Base-by-base conservation (phyloP, 345 rosid species). In the Psidium guajava region DNA sequence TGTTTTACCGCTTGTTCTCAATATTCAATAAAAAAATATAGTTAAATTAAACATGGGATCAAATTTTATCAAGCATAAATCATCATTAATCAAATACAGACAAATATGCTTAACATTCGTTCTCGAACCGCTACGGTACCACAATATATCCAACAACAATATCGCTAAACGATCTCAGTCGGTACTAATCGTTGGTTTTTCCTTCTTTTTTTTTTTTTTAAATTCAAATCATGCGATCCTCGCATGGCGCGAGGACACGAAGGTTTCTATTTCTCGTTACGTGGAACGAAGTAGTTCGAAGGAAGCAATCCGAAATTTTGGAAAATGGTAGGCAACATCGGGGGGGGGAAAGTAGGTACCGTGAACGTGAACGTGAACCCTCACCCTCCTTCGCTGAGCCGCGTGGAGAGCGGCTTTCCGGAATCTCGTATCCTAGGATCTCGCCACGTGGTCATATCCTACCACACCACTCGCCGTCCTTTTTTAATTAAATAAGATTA, bases 361-460 rank as follows among this genome's bases (percentile, higher is more conserved):
- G 24, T 22, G 77, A 32, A 32, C 24, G 24, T 22, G 77, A 32
- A 32, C 24, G 77, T 69, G 77, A 69, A 69, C 77, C 77, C 77
- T 69, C 77, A 18, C 74, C 74, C 74, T n/a, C 69, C 42, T 61
- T 61, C 40, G 15, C 74, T 58, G 77, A 27, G 32, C 44, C 44
- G 77, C 36, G 44, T 11, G 18, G 44, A 20, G 75, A 28, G 18
- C 3, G 42, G 75, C 6, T 32, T 32, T 4, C 77, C 44, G 84
- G 85, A 89, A 91, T 92, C 90, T 92, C 90, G 85, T 83, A 88
- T 86, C 56, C 83, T 81, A 84, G 73, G 87, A 90, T 91, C 87
- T 11, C 16, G 90, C 90, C 93, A 92, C 92, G 95, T 91, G 91
- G 88, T 86, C 85, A 82, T 50, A 87, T 86, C 44, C 32, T n/a